Evolutionary conservation across 2,329 filamentous ascomycete genomes (phyloP).

Genomic region (Aspergillus sp.): DNA sequence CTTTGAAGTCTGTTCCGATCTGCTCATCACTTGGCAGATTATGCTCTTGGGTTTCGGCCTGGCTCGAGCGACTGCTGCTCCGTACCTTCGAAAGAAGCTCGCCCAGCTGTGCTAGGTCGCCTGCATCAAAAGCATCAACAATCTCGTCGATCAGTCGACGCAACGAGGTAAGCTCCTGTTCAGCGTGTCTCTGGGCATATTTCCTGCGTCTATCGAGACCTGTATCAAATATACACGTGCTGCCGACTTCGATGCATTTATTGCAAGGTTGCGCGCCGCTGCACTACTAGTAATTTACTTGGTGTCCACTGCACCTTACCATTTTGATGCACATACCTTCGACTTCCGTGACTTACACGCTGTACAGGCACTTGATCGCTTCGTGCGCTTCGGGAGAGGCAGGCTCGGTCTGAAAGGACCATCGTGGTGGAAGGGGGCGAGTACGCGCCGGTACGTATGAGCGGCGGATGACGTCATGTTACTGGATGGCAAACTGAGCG

Average conservation of each 20-base stretch:
- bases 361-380: not conserved
- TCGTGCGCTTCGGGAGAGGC: not conserved
- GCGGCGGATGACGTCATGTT: too few species aligned
- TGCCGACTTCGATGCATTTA: not conserved
- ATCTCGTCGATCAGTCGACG: not conserved
- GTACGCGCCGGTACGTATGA: too few species aligned
- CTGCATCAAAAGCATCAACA: not conserved
- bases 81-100: not conserved
- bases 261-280: not conserved
- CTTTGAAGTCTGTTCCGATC: not conserved
- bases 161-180: not conserved
- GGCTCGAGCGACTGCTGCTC: not conserved
- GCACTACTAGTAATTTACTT: not conserved
- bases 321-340: not conserved
- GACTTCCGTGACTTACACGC: not conserved
- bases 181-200: not conserved
- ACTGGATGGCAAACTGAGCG: too few species aligned
- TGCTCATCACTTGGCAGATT: not conserved
- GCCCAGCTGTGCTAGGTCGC: not conserved
- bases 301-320: not conserved
- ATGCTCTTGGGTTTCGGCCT: not conserved
- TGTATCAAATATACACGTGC: not conserved
- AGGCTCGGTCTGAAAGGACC: too few species aligned
- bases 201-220: conserved; percentile 1
- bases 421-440: too few species aligned